Percentiles rank a stretch among this genome's conserved stretches.
phyloP scores from a whole-genome alignment of 352 stramenopile genomes.

The Pythium vanterpoolii region DNA sequence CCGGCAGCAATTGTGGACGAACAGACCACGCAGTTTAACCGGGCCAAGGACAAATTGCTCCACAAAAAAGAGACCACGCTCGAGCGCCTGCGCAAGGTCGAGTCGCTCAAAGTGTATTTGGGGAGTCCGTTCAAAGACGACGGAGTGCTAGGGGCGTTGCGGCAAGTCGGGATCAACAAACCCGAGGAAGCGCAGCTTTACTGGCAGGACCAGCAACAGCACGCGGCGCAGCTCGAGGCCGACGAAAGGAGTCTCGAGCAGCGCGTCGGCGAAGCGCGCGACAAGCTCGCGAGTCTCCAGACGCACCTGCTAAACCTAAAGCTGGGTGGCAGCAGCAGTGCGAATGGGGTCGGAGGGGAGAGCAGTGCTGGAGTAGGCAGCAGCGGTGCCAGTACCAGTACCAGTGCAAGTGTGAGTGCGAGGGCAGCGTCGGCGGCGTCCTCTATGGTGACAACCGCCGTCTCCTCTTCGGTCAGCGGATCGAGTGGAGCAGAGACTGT shows the following conservation, averaged over 20 bases:
- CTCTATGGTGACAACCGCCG: not conserved
- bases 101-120: slow-evolving; percentile 67
- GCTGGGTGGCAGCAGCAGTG: slow-evolving; percentile 35
- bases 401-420: not conserved
- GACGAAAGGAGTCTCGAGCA: slow-evolving; percentile 61
- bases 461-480: not conserved
- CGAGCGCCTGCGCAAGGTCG: slow-evolving; percentile 50
- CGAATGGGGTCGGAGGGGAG: too few relatives aligned
- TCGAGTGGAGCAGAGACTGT: not conserved
- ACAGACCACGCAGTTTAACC: slow-evolving; percentile 37
- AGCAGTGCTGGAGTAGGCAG: not conserved
- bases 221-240: slow-evolving; percentile 60
- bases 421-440: not conserved
- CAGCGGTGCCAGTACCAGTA: not conserved
- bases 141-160: slow-evolving; percentile 61
- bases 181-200: slow-evolving; percentile 67
- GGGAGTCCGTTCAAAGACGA: slow-evolving; percentile 72
- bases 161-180: slow-evolving; percentile 77
- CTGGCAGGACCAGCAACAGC: slow-evolving; percentile 77
- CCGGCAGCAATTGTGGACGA: slow-evolving; percentile 21
- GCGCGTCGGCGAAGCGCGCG: slow-evolving; percentile 54
- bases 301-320: slow-evolving; percentile 69
- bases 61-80: slow-evolving; percentile 70
- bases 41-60: slow-evolving; percentile 68
- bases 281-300: slow-evolving; percentile 55